Conservation (phyloP, 352 stramenopile genomes). For the Phytophthora europaea region DNA sequence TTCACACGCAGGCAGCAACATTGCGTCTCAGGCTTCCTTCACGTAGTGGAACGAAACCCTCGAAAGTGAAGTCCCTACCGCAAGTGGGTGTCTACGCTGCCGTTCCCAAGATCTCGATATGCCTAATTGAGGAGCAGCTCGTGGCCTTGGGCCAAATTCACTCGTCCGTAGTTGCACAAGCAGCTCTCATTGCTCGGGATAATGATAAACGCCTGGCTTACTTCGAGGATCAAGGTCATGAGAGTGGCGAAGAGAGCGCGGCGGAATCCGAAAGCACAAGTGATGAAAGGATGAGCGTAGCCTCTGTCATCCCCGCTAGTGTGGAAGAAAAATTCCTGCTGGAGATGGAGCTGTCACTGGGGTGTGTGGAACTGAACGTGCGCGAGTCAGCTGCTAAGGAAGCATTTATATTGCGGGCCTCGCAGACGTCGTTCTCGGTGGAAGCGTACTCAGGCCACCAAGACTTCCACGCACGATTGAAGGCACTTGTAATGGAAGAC, state of each 20-base stretch:
- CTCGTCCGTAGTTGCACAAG: slow-evolving; percentile 55
- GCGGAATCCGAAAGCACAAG: slow-evolving; percentile 19
- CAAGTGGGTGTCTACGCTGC: slow-evolving; percentile 48
- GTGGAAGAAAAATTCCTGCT: slow-evolving; percentile 56
- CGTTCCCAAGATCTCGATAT: slow-evolving; percentile 54
- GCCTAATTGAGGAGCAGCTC: slow-evolving; percentile 67
- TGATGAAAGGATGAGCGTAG: slow-evolving; percentile 16
- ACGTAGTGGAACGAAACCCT: slow-evolving; percentile 6
- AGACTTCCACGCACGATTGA: slow-evolving; percentile 57
- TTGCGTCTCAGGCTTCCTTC: slow-evolving; percentile 34
- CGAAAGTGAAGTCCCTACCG: slow-evolving; percentile 24
- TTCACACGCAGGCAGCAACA: slow-evolving; percentile 53
- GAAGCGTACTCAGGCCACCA: slow-evolving; percentile 59
- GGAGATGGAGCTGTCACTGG: slow-evolving; percentile 61
- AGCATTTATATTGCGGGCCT: slow-evolving; percentile 60
- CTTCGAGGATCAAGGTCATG: slow-evolving; percentile 32
- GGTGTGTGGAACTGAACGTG: slow-evolving; percentile 63
- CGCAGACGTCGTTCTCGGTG: slow-evolving; percentile 59
- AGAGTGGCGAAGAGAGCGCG: slow-evolving; percentile 28
- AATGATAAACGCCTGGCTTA: slow-evolving; percentile 30
- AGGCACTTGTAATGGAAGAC: slow-evolving; percentile 77
- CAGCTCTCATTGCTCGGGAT: slow-evolving; percentile 10
- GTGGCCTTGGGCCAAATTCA: slow-evolving; percentile 61
- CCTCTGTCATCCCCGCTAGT: background rate
- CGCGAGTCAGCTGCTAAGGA: slow-evolving; percentile 57